Base-by-base conservation (phyloP, 108 stramenopile genomes). In the Nitzschia inconspicua region DNA sequence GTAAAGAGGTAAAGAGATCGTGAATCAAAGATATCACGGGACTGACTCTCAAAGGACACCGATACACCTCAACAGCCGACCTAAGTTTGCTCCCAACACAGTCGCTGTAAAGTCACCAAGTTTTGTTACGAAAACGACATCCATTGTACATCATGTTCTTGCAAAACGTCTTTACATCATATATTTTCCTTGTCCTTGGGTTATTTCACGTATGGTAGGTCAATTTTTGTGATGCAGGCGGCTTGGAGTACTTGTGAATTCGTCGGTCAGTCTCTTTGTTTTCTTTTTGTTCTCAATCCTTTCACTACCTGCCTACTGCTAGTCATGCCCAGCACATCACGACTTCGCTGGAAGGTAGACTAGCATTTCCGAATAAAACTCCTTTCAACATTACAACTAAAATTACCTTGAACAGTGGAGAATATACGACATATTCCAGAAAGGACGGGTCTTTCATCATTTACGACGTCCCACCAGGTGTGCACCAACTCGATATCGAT, bases 401-500 rank as follows among this genome's bases (percentile, higher is more conserved):
- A 34, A 79, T 94, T 28, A 73, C 83, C 8, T 62, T 94, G 36
- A 89, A 94, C 60, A 80, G 87, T 47, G 89, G 82, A 36, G 82
- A 87, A 47, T 60, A 67, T 47, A 62, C 74, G 4, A 94, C 93
- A 18, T 91, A 91, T 63, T 81, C 81, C 24, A 62, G 72, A 34
- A 59, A 67, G 16, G 84, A 91, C 58, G 89, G 87, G 1, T 63
- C 61, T 51, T 94, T 94, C 65, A 50, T 60, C 18, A 76, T 94
- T 42, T 71, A 85, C 70, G 63, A 83, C 34, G 88, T 94, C 14
- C 70, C 75, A 26, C 89, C 89, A 3, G 93, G 93, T 13, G 63
- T 94, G 6, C 89, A 94, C 63, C 60, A 83, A 16, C 58, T 94
- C 24, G 88, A 94, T 44, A 84, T 91, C n/a, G 77, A 84, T 55